These are phyloP conservation scores for Pseudogymnoascus sp. DNA, from an alignment of 2,329 filamentous ascomycete species.

Conservation along the genomic window DNA sequence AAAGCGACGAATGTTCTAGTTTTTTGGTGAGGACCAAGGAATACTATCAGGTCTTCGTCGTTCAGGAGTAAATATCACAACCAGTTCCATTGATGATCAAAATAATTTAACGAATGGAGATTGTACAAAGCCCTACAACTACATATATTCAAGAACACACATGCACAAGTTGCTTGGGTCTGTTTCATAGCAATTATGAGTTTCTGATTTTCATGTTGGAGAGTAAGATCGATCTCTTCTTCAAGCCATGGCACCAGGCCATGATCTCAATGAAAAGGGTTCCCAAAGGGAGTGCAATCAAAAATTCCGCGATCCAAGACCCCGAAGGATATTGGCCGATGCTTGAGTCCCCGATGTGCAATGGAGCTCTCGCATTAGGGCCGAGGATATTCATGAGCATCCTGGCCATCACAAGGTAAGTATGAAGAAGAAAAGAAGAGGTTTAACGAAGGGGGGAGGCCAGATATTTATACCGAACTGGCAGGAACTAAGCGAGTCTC, in stretches of 20 bases:
- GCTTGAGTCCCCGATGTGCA: conserved; percentile 42
- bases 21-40: neutral
- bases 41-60: neutral
- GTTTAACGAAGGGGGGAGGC: conserved; percentile 1
- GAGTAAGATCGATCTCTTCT: too few relatives aligned
- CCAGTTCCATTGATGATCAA: neutral
- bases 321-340: conserved; percentile 40
- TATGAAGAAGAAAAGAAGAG: conserved; percentile 15
- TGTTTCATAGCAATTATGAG: too few relatives aligned
- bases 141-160: neutral
- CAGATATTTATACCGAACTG: conserved; percentile 2
- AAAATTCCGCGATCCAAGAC: conserved; percentile 41
- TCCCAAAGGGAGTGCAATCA: conserved; percentile 30
- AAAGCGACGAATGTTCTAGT: neutral
- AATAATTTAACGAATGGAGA: neutral
- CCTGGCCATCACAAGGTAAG: conserved; percentile 16
- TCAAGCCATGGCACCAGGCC: conserved; percentile 14
- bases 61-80: neutral
- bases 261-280: conserved; percentile 20
- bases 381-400: conserved; percentile 15
- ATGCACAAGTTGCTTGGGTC: neutral
- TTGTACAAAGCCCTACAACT: neutral
- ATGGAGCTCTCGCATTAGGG: conserved; percentile 41
- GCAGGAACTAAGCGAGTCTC: conserved; percentile 3
- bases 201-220: neutral